Evolutionary conservation across 371 early-diverging fungal species (phyloP).

Genomic region (Mucor lusitanicus): DNA sequence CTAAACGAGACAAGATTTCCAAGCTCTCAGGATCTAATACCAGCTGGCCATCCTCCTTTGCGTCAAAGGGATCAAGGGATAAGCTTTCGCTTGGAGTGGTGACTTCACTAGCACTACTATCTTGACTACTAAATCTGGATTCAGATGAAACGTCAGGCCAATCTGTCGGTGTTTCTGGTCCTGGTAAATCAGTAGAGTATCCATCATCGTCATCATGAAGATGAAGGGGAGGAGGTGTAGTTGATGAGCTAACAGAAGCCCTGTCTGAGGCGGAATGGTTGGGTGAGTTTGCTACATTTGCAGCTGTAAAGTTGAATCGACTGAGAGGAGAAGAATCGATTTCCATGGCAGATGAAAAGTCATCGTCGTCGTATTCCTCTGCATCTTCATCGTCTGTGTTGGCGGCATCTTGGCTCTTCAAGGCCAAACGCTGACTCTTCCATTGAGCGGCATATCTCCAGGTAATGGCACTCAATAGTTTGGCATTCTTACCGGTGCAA

Average conservation of each 20-base stretch:
- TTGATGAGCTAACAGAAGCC: neutral
- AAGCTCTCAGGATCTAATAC: constrained; percentile 25
- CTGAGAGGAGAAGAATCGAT: neutral
- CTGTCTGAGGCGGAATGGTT: neutral
- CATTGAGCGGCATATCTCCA: constrained; percentile 45
- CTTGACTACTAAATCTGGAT: constrained; percentile 11
- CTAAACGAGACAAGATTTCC: constrained; percentile 24
- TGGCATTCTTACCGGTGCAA: constrained; percentile 3
- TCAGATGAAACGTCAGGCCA: constrained; percentile 23
- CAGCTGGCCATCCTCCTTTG: constrained; percentile 5
- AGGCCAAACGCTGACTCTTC: constrained; percentile 32
- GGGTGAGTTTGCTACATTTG: neutral
- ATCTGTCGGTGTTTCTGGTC: constrained; percentile 15
- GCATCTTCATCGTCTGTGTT: constrained; percentile 30
- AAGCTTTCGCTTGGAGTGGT: constrained; percentile 31
- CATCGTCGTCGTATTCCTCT: constrained; percentile 12
- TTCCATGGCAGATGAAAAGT: constrained; percentile 4
- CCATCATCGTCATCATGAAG: constrained; percentile 7
- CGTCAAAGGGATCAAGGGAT: constrained; percentile 16
- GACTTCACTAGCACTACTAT: constrained; percentile 34
- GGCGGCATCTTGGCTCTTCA: constrained; percentile 1
- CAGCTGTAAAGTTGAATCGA: neutral
- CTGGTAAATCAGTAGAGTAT: constrained; percentile 11
- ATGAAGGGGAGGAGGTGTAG: neutral
- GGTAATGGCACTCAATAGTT: constrained; percentile 23